Evolutionary conservation across 176 grass and related monocot species (phyloP).

Genomic region (Bolboschoenus planiculmis): DNA sequence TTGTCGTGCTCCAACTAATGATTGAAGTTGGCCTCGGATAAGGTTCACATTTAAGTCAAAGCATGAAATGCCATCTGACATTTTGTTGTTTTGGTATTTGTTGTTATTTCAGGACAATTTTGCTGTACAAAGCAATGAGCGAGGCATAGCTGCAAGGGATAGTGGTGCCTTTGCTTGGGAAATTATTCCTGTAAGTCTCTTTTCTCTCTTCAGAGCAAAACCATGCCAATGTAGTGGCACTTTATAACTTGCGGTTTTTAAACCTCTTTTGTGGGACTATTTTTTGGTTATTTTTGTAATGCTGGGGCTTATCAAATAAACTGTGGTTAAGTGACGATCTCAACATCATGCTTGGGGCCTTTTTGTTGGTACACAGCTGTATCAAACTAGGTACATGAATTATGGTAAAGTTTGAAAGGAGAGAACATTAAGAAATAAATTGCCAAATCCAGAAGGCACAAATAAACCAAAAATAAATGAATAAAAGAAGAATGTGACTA

Average conservation of each 20-base stretch:
- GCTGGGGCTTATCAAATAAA: not conserved
- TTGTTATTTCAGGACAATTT: constrained; percentile 55
- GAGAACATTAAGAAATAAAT: not conserved
- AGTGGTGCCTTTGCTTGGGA: constrained; percentile 89
- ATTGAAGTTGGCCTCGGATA: not conserved
- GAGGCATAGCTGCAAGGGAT: constrained; percentile 80
- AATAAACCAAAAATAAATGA: not conserved
- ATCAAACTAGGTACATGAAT: not conserved
- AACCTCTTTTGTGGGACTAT: not conserved
- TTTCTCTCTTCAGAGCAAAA: constrained; percentile 12
- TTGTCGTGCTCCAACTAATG: not conserved
- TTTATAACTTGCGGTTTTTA: constrained; percentile 1
- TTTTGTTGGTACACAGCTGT: not conserved
- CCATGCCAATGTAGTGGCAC: not conserved
- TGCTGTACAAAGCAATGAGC: constrained; percentile 93
- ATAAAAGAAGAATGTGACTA: not conserved
- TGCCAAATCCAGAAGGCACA: not conserved
- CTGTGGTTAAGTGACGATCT: not conserved
- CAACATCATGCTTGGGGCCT: not conserved
- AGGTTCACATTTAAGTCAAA: not conserved
- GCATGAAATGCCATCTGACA: not conserved
- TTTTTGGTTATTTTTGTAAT: not conserved
- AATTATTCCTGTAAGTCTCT: constrained; percentile 57
- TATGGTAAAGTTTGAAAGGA: not conserved
- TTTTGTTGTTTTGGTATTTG: constrained; percentile 9